phyloP scores from a whole-genome alignment of 805 yeast genomes.

The Wickerhamiella sorbophila region DNA sequence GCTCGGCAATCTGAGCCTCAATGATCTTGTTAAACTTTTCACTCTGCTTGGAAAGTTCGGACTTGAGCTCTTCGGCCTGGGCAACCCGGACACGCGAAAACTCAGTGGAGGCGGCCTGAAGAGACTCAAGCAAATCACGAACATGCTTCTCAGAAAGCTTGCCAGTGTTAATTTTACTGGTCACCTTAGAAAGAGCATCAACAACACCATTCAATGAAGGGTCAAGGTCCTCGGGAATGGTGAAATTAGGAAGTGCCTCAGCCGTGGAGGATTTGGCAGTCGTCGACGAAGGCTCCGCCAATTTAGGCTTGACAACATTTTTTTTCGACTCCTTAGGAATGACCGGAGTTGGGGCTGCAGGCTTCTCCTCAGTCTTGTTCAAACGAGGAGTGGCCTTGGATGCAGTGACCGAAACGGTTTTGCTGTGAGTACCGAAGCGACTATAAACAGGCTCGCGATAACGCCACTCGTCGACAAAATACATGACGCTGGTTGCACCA shows the following conservation, averaged over 20 bases:
- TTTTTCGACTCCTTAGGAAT: constrained; percentile 9
- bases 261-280: constrained; percentile 1
- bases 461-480: constrained; percentile 32
- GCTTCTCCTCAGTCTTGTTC: constrained; percentile 20
- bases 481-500: constrained; percentile 41
- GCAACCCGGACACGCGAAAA: constrained; percentile 5
- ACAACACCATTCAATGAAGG: constrained; percentile 17
- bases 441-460: constrained; percentile 12
- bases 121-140: constrained; percentile 8
- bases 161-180: constrained; percentile 12
- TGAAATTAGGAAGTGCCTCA: constrained; percentile 9
- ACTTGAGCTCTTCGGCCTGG: constrained; percentile 11
- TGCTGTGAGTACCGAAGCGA: not conserved
- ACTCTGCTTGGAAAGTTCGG: constrained; percentile 18
- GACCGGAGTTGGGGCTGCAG: not conserved
- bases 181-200: constrained; percentile 15
- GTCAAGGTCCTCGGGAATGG: constrained; percentile 14
- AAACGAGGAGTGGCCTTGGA: constrained; percentile 15
- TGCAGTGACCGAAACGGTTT: not conserved
- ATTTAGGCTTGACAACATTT: constrained; percentile 3
- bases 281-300: constrained; percentile 7
- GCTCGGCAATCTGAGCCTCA: constrained; percentile 17
- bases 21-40: constrained; percentile 21
- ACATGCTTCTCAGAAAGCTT: constrained; percentile 6
- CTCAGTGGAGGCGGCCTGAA: constrained; percentile 10